Base-by-base conservation (phyloP, 345 rosid species). In the Eucalyptus pauciflora region DNA sequence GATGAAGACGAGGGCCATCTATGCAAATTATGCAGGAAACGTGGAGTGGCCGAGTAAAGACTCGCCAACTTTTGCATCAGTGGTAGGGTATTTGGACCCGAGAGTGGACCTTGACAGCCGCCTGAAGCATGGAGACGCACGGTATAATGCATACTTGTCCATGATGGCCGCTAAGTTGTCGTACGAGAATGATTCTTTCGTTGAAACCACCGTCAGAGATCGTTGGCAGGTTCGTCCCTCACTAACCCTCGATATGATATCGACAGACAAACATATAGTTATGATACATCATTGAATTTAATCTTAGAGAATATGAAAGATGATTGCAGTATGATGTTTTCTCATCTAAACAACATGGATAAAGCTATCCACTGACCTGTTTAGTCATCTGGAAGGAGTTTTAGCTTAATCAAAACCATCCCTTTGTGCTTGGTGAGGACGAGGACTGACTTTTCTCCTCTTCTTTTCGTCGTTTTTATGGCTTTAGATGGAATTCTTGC, bases 161-260 rank as follows among this genome's bases (percentile, higher is more conserved):
- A 88, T 92, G 10, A 95, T 94, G 95, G 95, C 96, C 85, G 86
- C 96, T 80, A 95, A 95, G 88, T 17, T 94, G 15, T 67, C 95
- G 13, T 95, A 94, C 85, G 96, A 94, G 88, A 93, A 90, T 87
- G 86, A 90, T 90, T 71, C 93, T 79, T 94, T 91, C 87, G 87
- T 92, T 87, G 52, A 89, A 51, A 88, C 92, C 85, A 56, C 88
- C 6, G 87, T 94, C 86, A 83, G 46, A 37, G 50, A 90, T 86
- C 90, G 87, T 43, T 94, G 96, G 96, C 87, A 92, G 94, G 96
- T 94, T 41, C 20, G 48, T 80, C 69, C 67, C 60, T 27, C 24
- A 27, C 50, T 41, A 69, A 69, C 80, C 45, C 80, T 16, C 22
- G 3, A 69, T 33, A 18, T 69, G 13, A 69, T 17, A 69, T 69